Percentiles rank a stretch among this genome's conserved stretches.
Evolutionary conservation across 2,329 filamentous ascomycete genomes (phyloP).

Genomic region (Westerdykella aurantiaca): DNA sequence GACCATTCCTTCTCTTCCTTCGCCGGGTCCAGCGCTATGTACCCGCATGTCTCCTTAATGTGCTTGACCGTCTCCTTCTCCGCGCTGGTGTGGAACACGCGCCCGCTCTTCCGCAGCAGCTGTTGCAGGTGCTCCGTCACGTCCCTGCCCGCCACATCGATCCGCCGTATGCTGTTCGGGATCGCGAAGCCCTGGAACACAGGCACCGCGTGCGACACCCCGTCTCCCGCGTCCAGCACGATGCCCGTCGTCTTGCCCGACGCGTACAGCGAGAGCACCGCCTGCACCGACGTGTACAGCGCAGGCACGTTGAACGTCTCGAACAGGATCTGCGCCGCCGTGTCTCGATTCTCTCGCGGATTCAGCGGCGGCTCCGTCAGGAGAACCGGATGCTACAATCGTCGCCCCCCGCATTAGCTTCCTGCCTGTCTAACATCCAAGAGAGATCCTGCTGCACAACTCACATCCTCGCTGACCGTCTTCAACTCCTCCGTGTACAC

Average conservation of each 20-base stretch:
- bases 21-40: conserved; percentile 83
- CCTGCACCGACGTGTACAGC: conserved; percentile 94
- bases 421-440: conserved; percentile 5
- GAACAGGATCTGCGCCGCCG: conserved; percentile 93
- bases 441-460: conserved; percentile 19
- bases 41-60: conserved; percentile 93
- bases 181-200: conserved; percentile 98
- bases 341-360: conserved; percentile 91
- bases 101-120: conserved; percentile 82
- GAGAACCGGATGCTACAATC: conserved; percentile 75
- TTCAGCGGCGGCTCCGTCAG: conserved; percentile 95
- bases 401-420: conserved; percentile 1
- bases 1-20: conserved; percentile 97
- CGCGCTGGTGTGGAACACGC: conserved; percentile 93
- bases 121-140: conserved; percentile 94
- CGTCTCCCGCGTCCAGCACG: conserved; percentile 90
- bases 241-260: conserved; percentile 94
- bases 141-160: conserved; percentile 92
- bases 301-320: conserved; percentile 98
- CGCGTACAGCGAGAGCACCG: conserved; percentile 90
- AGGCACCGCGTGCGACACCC: conserved; percentile 93
- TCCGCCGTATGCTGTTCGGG: conserved; percentile 87
- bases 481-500: conserved; percentile 95
- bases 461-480: conserved; percentile 91
- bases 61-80: conserved; percentile 98